phyloP scores from a whole-genome alignment of 2,329 filamentous ascomycete species.

The Colletotrichum lini region DNA sequence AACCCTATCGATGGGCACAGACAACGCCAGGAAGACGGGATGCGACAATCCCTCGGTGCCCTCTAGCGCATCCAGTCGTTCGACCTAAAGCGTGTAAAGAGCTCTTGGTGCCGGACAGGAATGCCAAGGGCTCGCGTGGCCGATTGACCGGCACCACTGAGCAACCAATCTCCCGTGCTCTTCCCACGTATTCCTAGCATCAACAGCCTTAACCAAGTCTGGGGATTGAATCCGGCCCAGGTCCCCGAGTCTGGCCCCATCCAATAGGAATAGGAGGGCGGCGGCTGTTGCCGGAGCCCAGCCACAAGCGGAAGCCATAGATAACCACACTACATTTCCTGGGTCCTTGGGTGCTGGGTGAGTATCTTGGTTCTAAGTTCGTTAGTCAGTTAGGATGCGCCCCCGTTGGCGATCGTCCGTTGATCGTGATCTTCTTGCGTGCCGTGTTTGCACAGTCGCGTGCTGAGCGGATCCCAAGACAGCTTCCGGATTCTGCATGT shows the following conservation, averaged over 20 bases:
- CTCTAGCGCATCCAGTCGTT: not conserved
- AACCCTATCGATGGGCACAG: slow-evolving; percentile 7
- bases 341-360: not conserved
- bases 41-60: not conserved
- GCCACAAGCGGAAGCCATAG: not conserved
- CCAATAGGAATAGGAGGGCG: not conserved
- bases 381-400: not conserved
- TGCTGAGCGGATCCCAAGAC: not conserved
- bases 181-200: not conserved
- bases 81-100: not conserved
- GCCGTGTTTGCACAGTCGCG: not conserved
- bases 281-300: not conserved
- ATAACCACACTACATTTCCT: no score
- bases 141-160: not conserved
- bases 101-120: not conserved
- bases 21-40: slow-evolving; percentile 4
- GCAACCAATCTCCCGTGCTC: not conserved
- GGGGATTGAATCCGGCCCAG: not conserved
- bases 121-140: not conserved
- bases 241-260: not conserved
- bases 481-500: not conserved
- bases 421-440: slow-evolving; percentile 3
- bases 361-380: not conserved
- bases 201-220: not conserved
- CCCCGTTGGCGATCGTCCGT: slow-evolving; percentile 9